A percentile compares a stretch with the other conserved stretches of the same genome.
Conservation (phyloP, 345 rosid species). For the Theobroma cacao region DNA sequence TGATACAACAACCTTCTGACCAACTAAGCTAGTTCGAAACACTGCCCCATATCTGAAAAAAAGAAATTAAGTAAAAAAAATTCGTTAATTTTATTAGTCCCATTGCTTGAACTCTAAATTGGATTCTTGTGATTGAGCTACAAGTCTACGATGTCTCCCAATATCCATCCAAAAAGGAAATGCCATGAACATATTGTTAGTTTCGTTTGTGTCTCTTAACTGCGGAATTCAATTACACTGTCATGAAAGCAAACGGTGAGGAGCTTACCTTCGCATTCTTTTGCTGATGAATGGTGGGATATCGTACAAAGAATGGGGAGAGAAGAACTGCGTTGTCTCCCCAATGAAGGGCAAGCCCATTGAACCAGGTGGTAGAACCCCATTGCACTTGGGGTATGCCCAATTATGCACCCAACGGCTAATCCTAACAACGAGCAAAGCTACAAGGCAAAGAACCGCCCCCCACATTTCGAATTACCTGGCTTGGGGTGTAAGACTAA, state of each 20-base stretch:
- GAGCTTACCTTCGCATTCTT: background rate
- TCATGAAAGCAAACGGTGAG: too few relatives aligned
- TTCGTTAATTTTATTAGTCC: too few relatives aligned
- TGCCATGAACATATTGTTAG: too few relatives aligned
- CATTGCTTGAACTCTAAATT: background rate
- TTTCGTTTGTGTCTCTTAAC: too few relatives aligned
- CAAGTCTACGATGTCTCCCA: too few relatives aligned
- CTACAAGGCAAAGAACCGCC: background rate
- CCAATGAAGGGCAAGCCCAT: slow-evolving; percentile 31
- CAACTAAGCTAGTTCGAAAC: slow-evolving; percentile 41
- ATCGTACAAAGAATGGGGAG: background rate
- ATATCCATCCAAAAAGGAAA: too few relatives aligned
- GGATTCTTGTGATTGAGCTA: background rate
- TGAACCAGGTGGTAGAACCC: slow-evolving; percentile 17
- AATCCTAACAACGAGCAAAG: background rate
- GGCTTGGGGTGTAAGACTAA: background rate
- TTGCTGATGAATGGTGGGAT: background rate
- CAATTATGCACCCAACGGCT: background rate
- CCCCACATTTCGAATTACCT: background rate
- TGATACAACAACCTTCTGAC: slow-evolving; percentile 31
- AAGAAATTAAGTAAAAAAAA: too few relatives aligned
- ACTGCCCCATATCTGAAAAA: slow-evolving; percentile 35
- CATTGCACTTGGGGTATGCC: slow-evolving; percentile 11
- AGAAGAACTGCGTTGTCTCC: slow-evolving; percentile 14
- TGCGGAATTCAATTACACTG: too few relatives aligned